These are phyloP conservation scores for Periconia sp. DNA, from an alignment of 2,329 filamentous ascomycete species.

Conservation along the genomic window DNA sequence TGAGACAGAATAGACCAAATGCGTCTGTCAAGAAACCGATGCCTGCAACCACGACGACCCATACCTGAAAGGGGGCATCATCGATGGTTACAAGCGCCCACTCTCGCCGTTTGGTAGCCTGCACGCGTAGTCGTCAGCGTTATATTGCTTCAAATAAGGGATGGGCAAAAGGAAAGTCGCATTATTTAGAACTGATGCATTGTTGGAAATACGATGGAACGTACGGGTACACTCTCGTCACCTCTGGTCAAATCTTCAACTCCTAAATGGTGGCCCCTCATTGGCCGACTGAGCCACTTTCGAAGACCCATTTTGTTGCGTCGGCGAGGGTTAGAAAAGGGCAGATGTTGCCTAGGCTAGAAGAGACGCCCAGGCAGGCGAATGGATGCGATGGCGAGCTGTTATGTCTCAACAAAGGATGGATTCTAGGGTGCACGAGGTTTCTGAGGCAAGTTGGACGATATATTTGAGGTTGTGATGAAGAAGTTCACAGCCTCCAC, in stretches of 20 bases:
- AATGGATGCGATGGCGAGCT: too few species aligned
- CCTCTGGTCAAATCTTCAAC: constrained; percentile 35
- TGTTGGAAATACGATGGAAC: constrained; percentile 1
- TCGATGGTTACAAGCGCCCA: constrained; percentile 40
- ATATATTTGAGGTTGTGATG: background rate
- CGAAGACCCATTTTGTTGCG: constrained; percentile 24
- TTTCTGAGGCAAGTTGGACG: background rate
- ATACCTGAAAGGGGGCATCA: constrained; percentile 34
- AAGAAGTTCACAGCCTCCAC: background rate
- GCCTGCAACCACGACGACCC: constrained; percentile 44
- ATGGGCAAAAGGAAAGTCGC: background rate
- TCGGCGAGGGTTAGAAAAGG: background rate
- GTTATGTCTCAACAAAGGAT: background rate
- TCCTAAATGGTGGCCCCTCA: constrained; percentile 31
- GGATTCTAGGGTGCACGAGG: background rate
- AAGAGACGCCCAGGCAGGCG: background rate
- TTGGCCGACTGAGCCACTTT: constrained; percentile 34
- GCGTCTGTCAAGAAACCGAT: constrained; percentile 45
- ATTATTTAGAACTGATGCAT: background rate
- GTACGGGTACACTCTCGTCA: constrained; percentile 34
- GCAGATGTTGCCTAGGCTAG: background rate
- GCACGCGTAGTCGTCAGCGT: background rate
- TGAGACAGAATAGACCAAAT: constrained; percentile 44
- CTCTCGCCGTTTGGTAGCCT: constrained; percentile 31
- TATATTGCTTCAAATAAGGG: background rate